Base-by-base conservation (phyloP, 768 basidiomycete species). In the Tricholoma saponaceum region DNA sequence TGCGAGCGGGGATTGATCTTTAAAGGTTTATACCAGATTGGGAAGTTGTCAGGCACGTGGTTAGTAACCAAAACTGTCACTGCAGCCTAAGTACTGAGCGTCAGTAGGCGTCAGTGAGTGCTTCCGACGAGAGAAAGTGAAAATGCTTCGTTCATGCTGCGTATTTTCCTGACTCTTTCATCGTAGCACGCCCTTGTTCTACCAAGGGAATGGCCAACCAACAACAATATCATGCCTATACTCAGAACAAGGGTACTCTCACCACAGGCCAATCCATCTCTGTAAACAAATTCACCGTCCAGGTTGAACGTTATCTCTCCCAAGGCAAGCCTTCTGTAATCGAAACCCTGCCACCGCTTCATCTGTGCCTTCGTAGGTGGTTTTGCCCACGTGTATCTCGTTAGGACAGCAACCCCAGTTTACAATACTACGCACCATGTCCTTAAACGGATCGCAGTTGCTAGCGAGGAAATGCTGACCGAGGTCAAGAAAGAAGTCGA, bases 401-500 rank as follows among this genome's bases (percentile, higher is more conserved):
- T 98, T 51, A 79, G 86, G 58, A 95, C 95, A 5, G 80, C 88
- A 14, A 79, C 83, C 32, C 92, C 94, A 3, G 89, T 99, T 46
- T 89, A 89, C 70, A 92, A 90, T 65, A 95, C 92, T 30, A 93
- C 90, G 20, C 90, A 89, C 65, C 97, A 99, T 80, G 97, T 98
- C 64, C 84, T 99, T 62, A 99, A 99, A 73, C 85, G 95, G 49
- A 95, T 99, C 59, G 95, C 92, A 20, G 95, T 98, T 46, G 81
- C 91, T 23, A 92, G 88, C 69, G 92, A 98, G 69, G 76, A 81
- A 33, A 92, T 95, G 81, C 83, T 98, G 56, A 83, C 86, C 12
- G 95, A 97, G 66, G 96, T 98, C 43, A 90, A 92, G 79, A 94
- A 90, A 74, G 97, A 99, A 73, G 97, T 99, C 46, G 95, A 98